A percentile compares a stretch with the other conserved stretches of the same genome.
Conservation (phyloP, 2,329 filamentous ascomycete species). For the Diaporthe sp. region DNA sequence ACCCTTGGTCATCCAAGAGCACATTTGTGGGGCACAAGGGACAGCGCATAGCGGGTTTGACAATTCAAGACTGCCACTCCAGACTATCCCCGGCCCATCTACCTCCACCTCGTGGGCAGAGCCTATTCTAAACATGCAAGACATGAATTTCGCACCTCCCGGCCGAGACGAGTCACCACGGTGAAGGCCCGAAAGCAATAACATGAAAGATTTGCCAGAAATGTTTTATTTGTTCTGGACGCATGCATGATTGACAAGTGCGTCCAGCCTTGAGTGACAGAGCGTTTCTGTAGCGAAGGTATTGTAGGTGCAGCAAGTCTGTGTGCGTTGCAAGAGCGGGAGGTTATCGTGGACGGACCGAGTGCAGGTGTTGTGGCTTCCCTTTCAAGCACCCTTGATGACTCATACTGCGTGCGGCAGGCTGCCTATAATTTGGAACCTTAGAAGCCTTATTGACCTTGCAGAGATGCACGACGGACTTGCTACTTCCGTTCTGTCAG, state of each 20-base stretch:
- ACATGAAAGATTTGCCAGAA: neutral
- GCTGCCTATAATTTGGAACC: neutral
- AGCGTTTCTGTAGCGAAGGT: neutral
- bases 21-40: neutral
- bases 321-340: neutral
- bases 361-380: neutral
- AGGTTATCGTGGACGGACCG: neutral
- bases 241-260: neutral
- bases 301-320: neutral
- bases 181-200: neutral
- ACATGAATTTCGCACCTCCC: neutral
- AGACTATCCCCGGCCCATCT: too few species aligned
- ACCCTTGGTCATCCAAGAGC: neutral
- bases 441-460: neutral
- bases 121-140: neutral
- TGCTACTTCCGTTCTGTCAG: neutral
- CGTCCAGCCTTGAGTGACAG: neutral
- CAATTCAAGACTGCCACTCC: neutral
- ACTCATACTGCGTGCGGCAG: neutral
- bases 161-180: neutral
- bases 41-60: neutral
- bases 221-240: neutral
- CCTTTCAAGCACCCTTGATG: neutral
- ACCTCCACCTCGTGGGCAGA: neutral
- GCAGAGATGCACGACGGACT: neutral